Percentiles rank a stretch among this genome's conserved stretches.
These are phyloP conservation scores for Solanum virginianum DNA, from an alignment of 257 asterid species.

Conservation along the genomic window DNA sequence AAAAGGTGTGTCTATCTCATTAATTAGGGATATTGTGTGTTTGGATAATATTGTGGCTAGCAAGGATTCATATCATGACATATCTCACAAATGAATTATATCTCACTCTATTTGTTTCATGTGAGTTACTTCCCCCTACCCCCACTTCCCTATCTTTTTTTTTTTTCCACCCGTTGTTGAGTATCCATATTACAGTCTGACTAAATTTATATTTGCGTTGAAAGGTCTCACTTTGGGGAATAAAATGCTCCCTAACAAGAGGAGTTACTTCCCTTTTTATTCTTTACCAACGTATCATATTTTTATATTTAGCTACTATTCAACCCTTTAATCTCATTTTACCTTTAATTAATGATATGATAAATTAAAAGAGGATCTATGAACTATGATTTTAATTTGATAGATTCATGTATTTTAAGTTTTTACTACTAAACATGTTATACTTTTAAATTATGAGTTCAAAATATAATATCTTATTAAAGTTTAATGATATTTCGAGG, in stretches of 20 bases:
- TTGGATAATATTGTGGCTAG: conserved; percentile 10
- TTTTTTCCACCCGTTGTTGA: too few species aligned
- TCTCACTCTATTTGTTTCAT: background rate
- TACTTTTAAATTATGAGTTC: background rate
- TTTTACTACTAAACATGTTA: background rate
- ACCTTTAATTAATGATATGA: background rate
- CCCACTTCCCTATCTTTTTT: too few species aligned
- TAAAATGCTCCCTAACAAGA: too few species aligned
- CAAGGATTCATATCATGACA: background rate
- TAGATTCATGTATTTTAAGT: background rate
- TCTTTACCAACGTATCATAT: background rate
- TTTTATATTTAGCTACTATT: background rate
- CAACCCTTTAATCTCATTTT: background rate
- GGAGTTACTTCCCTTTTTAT: background rate
- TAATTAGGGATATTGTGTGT: background rate
- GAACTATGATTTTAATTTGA: background rate
- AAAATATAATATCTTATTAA: background rate
- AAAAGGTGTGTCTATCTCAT: conserved; percentile 2
- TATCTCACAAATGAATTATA: background rate
- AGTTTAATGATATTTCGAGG: background rate
- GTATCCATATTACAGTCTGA: too few species aligned
- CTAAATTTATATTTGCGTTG: too few species aligned
- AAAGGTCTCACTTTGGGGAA: too few species aligned
- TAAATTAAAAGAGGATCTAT: background rate
- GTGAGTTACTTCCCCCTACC: background rate